Base-by-base conservation (phyloP, 352 stramenopile species). In the Elongisporangium undulatum region DNA sequence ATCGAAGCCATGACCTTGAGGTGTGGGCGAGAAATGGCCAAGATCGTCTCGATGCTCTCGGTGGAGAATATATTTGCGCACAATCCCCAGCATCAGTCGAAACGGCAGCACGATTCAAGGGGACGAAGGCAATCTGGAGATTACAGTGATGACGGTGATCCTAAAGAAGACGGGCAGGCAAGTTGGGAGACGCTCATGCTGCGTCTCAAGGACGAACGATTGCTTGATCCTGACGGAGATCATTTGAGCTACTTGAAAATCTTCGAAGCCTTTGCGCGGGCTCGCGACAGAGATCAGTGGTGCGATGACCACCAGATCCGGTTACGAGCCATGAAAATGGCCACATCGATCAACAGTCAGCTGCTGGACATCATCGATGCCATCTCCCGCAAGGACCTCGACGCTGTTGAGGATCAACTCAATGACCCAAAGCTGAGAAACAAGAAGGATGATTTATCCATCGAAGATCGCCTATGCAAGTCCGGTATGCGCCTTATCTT, bases 31-130 rank as follows among this genome's bases (percentile, higher is more conserved):
- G 85, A 94, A 22, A 85, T 91, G 72, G 75, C 82, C 16, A 62
- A 71, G 45, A 72, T 96, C 9, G 85, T 91, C 16, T 74, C 87
- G 9, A 96, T 97, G 89, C 72, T 95, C 19, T 92, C 80, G 21
- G 82, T 87, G 1, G 89, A 97, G 41, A 86, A 80, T 34, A 61
- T 95, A 13, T 95, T 94, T 52, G 58, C 77, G 34, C 68, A 80
- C 8, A 59, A 63, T 60, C 58, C 21, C 23, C n/a, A 58, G 17
- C 58, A 56, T 39, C 53, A 29, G 7, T 48, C 56, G 6, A 45
- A 49, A 10, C 16, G 53, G 26, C 55, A 41, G 20, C 34, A 45
- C 2, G 12, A 17, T 45, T 22, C 20, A 23, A 49, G 61, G 24
- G 20, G 41, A 29, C 39, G 16, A 51, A 9, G 52, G 20, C 39